Evolutionary conservation across 1,284 basidiomycete species (phyloP), one percentile per base, ranked within the genome.

Genomic region (Cerioporus squamosus): DNA sequence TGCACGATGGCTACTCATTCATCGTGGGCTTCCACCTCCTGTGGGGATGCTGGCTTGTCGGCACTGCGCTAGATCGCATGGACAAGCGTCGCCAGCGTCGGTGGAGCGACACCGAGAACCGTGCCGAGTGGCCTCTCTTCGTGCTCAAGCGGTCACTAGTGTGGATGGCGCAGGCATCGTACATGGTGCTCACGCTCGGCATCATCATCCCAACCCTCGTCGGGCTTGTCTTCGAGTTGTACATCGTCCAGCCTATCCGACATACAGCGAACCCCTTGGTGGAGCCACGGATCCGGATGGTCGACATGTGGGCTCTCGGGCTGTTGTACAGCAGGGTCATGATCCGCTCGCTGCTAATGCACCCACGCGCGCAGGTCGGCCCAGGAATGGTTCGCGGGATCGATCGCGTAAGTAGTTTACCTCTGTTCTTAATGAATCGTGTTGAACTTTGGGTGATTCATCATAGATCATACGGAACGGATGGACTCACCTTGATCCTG

Each of bases 1-100:
- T 94, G 17, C 95, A 97, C 71, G 95, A 98, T 66, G 92, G 93
- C 1, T 97, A 97, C 70, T 88, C 91, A 14, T 88, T 93, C 74
- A 79, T 94, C 26, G 75, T 85, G 9, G 95, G 95, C 3, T 85
- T 90, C 61, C 92, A 94, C 72, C 77, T 91, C 18, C 77, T 94
- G 36, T 91, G 89, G 85, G 81, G 76, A 2, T 88, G 87, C 64
- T 88, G 83, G 70, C 72, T 87, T 48, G 71, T 87, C 26, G 86
- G 80, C 20, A 80, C 77, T 51, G 81, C 87, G 6, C 71, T 91
- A 45, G 83, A 87, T 53, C 77, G 82, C 18, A 75, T 90, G 70
- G 88, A 90, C 63, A 88, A 86, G 54, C 81, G 82, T 42, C 82
- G 91, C 8, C 84, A 90, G 64, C 83, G 91, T 2, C 72, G 76